Conservation (phyloP, 116 monocot species). For the Trichopus zeylanicus region DNA sequence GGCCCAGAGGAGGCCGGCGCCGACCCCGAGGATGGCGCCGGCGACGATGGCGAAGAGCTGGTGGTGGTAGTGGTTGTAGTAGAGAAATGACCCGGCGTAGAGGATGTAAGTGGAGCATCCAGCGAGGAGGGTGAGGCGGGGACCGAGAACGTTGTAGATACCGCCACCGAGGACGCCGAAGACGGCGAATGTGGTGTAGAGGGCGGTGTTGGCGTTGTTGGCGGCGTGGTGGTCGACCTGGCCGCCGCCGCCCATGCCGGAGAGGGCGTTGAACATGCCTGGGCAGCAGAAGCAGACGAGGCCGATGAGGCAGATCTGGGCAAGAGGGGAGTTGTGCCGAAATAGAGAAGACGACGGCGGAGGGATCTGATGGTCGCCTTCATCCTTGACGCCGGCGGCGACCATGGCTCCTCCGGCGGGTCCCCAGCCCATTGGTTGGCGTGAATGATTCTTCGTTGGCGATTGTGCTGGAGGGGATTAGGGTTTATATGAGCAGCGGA, state of each 20-base stretch:
- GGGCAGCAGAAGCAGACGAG: constrained; percentile 95
- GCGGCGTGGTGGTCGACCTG: constrained; percentile 73
- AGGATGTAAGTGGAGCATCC: constrained; percentile 77
- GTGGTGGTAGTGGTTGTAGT: constrained; percentile 68
- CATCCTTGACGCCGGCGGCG: neutral
- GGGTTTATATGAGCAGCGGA: neutral
- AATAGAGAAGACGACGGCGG: neutral
- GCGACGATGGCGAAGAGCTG: constrained; percentile 63
- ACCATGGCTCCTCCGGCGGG: neutral
- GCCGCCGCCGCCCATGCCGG: constrained; percentile 94
- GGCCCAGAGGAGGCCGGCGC: constrained; percentile 87
- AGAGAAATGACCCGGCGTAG: constrained; percentile 82
- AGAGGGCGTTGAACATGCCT: constrained; percentile 97
- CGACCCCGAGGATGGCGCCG: constrained; percentile 74
- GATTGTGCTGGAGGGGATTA: neutral
- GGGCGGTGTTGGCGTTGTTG: constrained; percentile 93
- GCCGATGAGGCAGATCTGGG: constrained; percentile 73
- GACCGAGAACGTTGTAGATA: constrained; percentile 80
- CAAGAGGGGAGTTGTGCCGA: constrained; percentile 71
- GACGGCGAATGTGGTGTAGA: constrained; percentile 81
- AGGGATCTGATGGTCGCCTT: neutral
- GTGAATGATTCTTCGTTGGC: neutral
- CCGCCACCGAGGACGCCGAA: constrained; percentile 79
- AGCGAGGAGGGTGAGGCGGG: constrained; percentile 66
- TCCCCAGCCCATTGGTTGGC: neutral